These are phyloP conservation scores for Tricholoma sp. DNA, from an alignment of 768 basidiomycete genomes.

Conservation along the genomic window DNA sequence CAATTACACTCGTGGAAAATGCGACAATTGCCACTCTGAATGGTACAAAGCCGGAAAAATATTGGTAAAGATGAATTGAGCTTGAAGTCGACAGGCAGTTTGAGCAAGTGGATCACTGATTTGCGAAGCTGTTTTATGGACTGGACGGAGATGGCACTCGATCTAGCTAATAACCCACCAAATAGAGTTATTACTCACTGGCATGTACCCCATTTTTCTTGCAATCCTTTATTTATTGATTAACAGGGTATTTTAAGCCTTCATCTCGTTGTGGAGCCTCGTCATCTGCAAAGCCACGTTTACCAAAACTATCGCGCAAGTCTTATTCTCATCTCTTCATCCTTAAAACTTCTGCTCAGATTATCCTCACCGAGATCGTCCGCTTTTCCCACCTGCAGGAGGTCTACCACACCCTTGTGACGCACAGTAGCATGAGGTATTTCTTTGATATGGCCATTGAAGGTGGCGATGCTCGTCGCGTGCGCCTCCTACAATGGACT, in stretches of 20 bases:
- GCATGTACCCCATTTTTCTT: neutral
- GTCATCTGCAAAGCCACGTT: conserved; percentile 1
- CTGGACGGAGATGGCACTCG: conserved; percentile 7
- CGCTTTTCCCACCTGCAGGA: neutral
- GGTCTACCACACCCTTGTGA: conserved; percentile 1
- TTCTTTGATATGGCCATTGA: too few species aligned
- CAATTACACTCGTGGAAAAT: conserved; percentile 13
- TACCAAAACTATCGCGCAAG: conserved; percentile 6
- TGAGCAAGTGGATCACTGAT: conserved; percentile 9
- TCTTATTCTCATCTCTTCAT: neutral
- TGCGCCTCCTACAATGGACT: conserved; percentile 12
- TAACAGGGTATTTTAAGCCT: conserved; percentile 1
- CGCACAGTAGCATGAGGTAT: too few species aligned
- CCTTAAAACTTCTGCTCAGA: neutral
- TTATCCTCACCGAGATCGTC: conserved; percentile 4
- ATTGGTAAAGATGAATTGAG: conserved; percentile 3
- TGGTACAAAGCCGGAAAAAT: conserved; percentile 6
- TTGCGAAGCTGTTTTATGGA: conserved; percentile 7
- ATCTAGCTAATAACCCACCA: conserved; percentile 10
- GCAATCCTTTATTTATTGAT: neutral
- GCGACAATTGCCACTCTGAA: conserved; percentile 2
- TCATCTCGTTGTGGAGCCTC: conserved; percentile 1
- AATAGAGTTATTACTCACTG: conserved; percentile 13
- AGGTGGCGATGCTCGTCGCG: conserved; percentile 1
- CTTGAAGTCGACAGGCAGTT: conserved; percentile 4